These are phyloP conservation scores for Obelidium mucronatum DNA, from an alignment of 192 early-diverging fungal species.

Conservation along the genomic window DNA sequence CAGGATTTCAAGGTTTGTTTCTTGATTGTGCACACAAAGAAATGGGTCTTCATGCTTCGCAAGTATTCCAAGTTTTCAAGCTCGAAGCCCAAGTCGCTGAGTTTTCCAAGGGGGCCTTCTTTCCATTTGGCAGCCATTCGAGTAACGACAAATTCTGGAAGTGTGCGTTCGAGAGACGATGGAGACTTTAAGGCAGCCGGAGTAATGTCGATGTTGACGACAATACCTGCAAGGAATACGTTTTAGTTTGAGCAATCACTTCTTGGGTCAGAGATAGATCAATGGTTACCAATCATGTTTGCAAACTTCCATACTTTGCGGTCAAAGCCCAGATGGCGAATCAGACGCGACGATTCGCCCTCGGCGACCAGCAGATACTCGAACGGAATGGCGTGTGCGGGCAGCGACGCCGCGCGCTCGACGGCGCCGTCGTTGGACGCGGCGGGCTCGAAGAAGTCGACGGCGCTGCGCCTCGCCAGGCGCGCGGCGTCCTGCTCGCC, in stretches of 20 bases:
- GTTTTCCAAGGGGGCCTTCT: slow-evolving; percentile 37
- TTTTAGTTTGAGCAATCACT: too few species aligned
- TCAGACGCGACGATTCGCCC: slow-evolving; percentile 49
- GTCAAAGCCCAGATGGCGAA: slow-evolving; percentile 52
- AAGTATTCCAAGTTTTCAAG: slow-evolving; percentile 58
- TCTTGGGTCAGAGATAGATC: too few species aligned
- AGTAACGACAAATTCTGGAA: slow-evolving; percentile 43
- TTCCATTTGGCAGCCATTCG: slow-evolving; percentile 44
- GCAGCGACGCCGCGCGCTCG: background rate
- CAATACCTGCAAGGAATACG: slow-evolving; percentile 35
- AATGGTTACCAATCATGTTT: slow-evolving; percentile 50
- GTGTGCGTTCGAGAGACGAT: slow-evolving; percentile 34
- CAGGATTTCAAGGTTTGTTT: slow-evolving; percentile 17
- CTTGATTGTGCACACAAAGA: slow-evolving; percentile 47
- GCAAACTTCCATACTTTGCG: slow-evolving; percentile 44
- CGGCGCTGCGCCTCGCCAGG: slow-evolving; percentile 33
- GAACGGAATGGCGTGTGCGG: slow-evolving; percentile 33
- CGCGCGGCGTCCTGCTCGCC: slow-evolving; percentile 32
- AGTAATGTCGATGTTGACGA: slow-evolving; percentile 54
- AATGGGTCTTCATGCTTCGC: slow-evolving; percentile 46
- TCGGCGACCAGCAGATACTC: slow-evolving; percentile 51
- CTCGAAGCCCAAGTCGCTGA: slow-evolving; percentile 37
- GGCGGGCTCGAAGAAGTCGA: slow-evolving; percentile 48
- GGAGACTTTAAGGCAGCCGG: slow-evolving; percentile 9
- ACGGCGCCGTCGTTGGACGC: slow-evolving; percentile 44